These are phyloP conservation scores for Lotus japonicus DNA, from an alignment of 306 rosid species.

Conservation along the genomic window DNA sequence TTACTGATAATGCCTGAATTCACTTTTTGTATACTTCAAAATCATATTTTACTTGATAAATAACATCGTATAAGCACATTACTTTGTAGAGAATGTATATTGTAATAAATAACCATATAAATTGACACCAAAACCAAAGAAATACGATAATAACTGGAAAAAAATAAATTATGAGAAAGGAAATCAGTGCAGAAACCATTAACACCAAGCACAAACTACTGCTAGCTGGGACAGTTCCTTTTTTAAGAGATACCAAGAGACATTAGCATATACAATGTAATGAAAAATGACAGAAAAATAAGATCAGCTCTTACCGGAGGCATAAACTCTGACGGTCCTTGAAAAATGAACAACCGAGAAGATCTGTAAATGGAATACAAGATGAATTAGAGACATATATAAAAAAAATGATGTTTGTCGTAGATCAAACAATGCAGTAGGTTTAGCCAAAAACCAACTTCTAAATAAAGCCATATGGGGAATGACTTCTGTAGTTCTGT, in stretches of 20 bases:
- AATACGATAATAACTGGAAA: neutral
- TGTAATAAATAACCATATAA: neutral
- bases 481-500: too few relatives aligned
- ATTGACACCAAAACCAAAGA: neutral
- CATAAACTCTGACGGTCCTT: constrained; percentile 91
- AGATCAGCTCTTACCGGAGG: constrained; percentile 57
- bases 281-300: neutral
- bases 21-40: neutral
- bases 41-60: neutral
- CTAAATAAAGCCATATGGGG: too few relatives aligned
- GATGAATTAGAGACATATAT: constrained; percentile 12
- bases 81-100: too few relatives aligned
- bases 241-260: neutral
- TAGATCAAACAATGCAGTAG: neutral
- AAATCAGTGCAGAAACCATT: neutral
- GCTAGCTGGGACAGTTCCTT: neutral
- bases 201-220: neutral
- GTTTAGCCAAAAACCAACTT: neutral
- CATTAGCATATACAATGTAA: neutral
- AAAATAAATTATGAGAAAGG: neutral
- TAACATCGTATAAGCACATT: neutral
- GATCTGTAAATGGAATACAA: constrained; percentile 50
- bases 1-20: neutral
- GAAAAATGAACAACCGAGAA: constrained; percentile 84
- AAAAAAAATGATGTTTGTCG: neutral